These are phyloP conservation scores for Cordyceps militaris DNA, from an alignment of 2,329 filamentous ascomycete genomes.

Conservation along the genomic window DNA sequence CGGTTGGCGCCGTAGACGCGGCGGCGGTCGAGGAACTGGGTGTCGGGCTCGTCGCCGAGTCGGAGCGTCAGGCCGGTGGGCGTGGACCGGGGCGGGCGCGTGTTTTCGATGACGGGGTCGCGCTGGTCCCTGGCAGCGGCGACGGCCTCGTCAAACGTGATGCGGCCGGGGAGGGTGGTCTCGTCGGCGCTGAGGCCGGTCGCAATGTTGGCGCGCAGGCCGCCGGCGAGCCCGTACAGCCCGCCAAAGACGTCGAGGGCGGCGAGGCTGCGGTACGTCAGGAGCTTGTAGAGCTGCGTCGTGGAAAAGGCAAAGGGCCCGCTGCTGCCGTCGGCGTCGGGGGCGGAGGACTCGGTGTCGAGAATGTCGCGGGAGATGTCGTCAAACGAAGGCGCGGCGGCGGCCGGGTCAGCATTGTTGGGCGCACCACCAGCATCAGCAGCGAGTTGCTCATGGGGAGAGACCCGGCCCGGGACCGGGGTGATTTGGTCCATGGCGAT, in stretches of 20 bases:
- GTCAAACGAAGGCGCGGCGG: slow-evolving; percentile 1
- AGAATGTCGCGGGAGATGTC: slow-evolving; percentile 20
- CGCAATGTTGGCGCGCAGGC: slow-evolving; percentile 41
- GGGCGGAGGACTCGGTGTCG: slow-evolving; percentile 21
- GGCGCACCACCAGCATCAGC: not conserved
- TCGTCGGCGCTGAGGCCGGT: slow-evolving; percentile 46
- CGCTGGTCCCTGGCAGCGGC: slow-evolving; percentile 29
- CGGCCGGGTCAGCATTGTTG: not conserved
- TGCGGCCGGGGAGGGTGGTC: slow-evolving; percentile 33
- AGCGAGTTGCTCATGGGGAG: slow-evolving; percentile 5
- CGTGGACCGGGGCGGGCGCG: slow-evolving; percentile 16
- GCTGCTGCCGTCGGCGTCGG: slow-evolving; percentile 25
- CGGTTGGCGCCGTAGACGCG: slow-evolving; percentile 62
- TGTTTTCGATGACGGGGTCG: slow-evolving; percentile 16
- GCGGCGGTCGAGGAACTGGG: slow-evolving; percentile 48
- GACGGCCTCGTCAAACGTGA: slow-evolving; percentile 45
- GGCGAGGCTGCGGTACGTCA: slow-evolving; percentile 41
- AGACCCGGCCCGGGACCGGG: slow-evolving; percentile 13
- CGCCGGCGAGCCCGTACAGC: slow-evolving; percentile 42
- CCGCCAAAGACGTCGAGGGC: slow-evolving; percentile 48
- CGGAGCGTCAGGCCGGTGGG: slow-evolving; percentile 23
- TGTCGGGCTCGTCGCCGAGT: slow-evolving; percentile 21
- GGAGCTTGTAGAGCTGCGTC: slow-evolving; percentile 45
- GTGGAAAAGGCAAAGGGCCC: slow-evolving; percentile 47
- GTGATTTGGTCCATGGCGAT: slow-evolving; percentile 26